Evolutionary conservation across 768 basidiomycete genomes (phyloP).

Genomic region (Sporobolomyces phaffii): DNA sequence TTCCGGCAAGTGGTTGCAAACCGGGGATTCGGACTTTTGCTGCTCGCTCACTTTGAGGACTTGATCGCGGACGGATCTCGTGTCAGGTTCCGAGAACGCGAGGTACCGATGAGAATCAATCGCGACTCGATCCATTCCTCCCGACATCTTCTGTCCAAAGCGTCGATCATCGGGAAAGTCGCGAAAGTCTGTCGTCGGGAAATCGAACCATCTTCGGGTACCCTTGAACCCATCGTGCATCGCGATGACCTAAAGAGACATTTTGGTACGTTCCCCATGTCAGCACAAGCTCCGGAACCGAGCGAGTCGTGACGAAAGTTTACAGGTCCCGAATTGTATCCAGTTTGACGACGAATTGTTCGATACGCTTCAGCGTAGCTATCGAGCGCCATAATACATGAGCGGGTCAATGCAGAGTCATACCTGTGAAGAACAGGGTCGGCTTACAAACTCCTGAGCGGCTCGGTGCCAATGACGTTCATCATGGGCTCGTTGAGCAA

Average conservation of each 20-base stretch:
- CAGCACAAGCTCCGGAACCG: neutral
- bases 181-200: constrained; percentile 41
- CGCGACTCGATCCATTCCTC: constrained; percentile 69
- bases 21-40: no score
- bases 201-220: constrained; percentile 61
- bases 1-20: no score
- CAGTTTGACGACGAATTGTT: constrained; percentile 60
- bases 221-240: constrained; percentile 81
- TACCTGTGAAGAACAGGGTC: neutral
- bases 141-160: neutral
- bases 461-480: constrained; percentile 56
- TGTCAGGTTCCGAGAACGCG: constrained; percentile 39
- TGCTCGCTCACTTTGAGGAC: constrained; percentile 34
- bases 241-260: constrained; percentile 57
- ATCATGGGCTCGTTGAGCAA: constrained; percentile 77
- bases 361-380: constrained; percentile 76
- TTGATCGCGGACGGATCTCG: constrained; percentile 11
- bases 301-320: neutral
- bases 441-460: constrained; percentile 35
- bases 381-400: neutral
- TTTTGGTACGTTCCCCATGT: constrained; percentile 53
- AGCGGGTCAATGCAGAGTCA: constrained; percentile 2
- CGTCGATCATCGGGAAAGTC: neutral
- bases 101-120: constrained; percentile 63
- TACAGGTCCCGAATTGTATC: constrained; percentile 32